Evolutionary conservation across 108 stramenopile genomes (phyloP).

Genomic region (Conticribra guillardii): DNA sequence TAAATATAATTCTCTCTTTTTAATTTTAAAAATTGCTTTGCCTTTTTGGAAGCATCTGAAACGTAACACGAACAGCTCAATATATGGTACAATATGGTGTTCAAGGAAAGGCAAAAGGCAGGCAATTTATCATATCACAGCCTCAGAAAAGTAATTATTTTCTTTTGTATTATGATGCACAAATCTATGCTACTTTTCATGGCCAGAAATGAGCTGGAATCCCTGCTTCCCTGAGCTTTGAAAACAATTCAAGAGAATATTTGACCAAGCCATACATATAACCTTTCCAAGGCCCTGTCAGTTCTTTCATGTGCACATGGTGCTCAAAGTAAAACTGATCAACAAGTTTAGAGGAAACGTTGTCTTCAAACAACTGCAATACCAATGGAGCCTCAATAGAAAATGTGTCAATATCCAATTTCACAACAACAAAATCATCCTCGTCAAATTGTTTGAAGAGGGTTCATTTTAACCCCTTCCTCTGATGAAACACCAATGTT

Average conservation of each 20-base stretch:
- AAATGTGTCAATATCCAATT: constrained; percentile 69
- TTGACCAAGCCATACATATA: constrained; percentile 48
- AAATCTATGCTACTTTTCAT: no score
- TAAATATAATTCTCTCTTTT: no score
- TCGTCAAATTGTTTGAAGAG: constrained; percentile 48
- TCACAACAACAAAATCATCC: constrained; percentile 68
- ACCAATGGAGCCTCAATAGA: constrained; percentile 53
- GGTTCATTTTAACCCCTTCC: constrained; percentile 47
- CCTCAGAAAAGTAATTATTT: no score
- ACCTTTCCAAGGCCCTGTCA: constrained; percentile 40
- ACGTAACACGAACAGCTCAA: no score
- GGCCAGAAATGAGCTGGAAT: constrained; percentile 70
- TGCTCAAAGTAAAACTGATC: constrained; percentile 87
- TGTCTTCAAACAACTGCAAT: constrained; percentile 36
- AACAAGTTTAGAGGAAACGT: constrained; percentile 36
- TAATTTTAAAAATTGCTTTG: no score
- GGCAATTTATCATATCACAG: no score
- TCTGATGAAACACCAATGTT: constrained; percentile 39
- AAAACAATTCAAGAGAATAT: constrained; percentile 59
- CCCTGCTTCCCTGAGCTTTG: constrained; percentile 45
- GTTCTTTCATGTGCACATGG: constrained; percentile 54
- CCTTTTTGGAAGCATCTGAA: no score
- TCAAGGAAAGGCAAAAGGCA: no score
- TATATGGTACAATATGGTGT: no score
- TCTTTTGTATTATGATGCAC: no score